Percentiles rank a stretch among this genome's conserved stretches.
Evolutionary conservation across 768 basidiomycete species (phyloP).

Genomic region (Auricularia cornea): DNA sequence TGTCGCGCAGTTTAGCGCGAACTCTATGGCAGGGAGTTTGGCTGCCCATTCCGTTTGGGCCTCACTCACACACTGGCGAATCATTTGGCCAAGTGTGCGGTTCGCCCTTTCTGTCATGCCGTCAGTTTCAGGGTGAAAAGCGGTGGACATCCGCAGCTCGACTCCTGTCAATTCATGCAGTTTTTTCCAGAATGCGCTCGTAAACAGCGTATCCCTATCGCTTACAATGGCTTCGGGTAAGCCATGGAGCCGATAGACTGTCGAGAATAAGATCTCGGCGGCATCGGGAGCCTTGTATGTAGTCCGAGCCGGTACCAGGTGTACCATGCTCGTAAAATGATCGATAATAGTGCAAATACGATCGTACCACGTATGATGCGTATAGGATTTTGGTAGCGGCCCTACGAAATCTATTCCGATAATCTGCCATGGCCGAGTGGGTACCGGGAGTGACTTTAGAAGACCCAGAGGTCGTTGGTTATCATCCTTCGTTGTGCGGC

Average conservation of each 20-base stretch:
- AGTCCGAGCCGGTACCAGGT: conserved; percentile 19
- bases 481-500: too few species aligned
- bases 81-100: not conserved
- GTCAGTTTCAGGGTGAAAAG: conserved; percentile 38
- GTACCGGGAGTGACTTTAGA: too few species aligned
- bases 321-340: conserved; percentile 16
- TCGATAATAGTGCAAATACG: conserved; percentile 19
- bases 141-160: conserved; percentile 26
- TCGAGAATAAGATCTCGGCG: conserved; percentile 26
- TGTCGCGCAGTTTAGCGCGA: conserved; percentile 12
- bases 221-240: conserved; percentile 31
- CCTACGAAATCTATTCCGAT: conserved; percentile 18
- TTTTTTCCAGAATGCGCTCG: conserved; percentile 21
- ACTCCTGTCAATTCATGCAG: not conserved
- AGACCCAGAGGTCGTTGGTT: too few species aligned
- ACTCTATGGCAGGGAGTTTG: conserved; percentile 9
- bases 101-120: conserved; percentile 28
- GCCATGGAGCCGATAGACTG: conserved; percentile 31
- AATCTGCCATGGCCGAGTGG: conserved; percentile 13
- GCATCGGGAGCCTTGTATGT: conserved; percentile 27
- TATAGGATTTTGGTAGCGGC: conserved; percentile 7
- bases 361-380: not conserved
- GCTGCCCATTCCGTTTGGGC: conserved; percentile 6
- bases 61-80: conserved; percentile 2
- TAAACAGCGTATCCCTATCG: conserved; percentile 36